phyloP scores from a whole-genome alignment of 257 asterid genomes.

The Solanum tarijense region DNA sequence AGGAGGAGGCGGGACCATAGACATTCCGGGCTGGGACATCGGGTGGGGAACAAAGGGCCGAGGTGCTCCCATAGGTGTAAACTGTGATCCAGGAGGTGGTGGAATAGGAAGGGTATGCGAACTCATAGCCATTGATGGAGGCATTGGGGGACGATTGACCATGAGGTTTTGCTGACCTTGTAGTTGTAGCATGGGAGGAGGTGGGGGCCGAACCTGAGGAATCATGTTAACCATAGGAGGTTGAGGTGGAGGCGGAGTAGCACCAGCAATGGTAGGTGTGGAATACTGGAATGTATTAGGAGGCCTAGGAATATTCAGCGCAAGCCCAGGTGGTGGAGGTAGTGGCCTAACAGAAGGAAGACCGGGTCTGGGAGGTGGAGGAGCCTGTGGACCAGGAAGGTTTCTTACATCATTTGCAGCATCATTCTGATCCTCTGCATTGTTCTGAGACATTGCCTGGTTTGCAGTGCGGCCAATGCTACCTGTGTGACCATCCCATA shows the following conservation, averaged over 20 bases:
- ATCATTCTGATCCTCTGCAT: conserved; percentile 49
- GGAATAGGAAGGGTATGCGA: conserved; percentile 45
- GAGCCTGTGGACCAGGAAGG: conserved; percentile 75
- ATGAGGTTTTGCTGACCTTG: conserved; percentile 56
- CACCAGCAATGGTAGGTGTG: conserved; percentile 27
- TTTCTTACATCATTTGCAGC: conserved; percentile 37
- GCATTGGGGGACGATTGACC: conserved; percentile 65
- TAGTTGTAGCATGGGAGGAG: conserved; percentile 61
- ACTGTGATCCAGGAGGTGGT: conserved; percentile 83
- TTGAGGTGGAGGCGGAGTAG: conserved; percentile 62
- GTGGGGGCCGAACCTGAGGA: conserved; percentile 58
- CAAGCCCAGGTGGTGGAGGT: conserved; percentile 86
- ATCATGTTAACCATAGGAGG: conserved; percentile 52
- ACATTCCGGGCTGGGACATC: conserved; percentile 70
- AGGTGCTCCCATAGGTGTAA: conserved; percentile 51
- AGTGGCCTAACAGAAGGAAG: conserved; percentile 65
- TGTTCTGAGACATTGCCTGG: conserved; percentile 83
- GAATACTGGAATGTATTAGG: conserved; percentile 47
- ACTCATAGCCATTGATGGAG: conserved; percentile 32
- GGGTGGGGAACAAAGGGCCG: conserved; percentile 40
- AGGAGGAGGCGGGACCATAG: conserved; percentile 67
- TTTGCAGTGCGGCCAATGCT: conserved; percentile 88
- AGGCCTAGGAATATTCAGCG: conserved; percentile 72
- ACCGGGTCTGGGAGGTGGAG: conserved; percentile 72
- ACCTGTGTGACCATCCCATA: conserved; percentile 97